Evolutionary conservation across 2,329 filamentous ascomycete species (phyloP).

Genomic region (Coniochaeta hoffmannii): DNA sequence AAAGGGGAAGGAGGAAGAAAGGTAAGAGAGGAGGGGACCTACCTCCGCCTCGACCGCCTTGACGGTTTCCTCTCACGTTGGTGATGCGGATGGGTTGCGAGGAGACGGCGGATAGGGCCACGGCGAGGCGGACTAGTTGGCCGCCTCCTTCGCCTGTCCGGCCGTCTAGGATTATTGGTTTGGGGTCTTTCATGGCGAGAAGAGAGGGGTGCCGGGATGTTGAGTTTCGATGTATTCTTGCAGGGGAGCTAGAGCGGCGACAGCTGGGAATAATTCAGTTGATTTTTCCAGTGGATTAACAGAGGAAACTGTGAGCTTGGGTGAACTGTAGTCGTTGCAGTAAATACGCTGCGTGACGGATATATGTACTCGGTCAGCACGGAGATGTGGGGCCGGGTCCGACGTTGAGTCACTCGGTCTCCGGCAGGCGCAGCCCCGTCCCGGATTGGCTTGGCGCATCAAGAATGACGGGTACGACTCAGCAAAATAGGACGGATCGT

Average conservation of each 20-base stretch:
- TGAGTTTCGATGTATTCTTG: too few relatives aligned
- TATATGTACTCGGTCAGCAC: not conserved
- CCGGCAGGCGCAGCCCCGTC: not conserved
- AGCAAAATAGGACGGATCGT: too few relatives aligned
- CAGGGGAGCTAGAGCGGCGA: too few relatives aligned
- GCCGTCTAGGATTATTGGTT: conserved; percentile 44
- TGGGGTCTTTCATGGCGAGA: conserved; percentile 13
- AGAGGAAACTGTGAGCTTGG: not conserved
- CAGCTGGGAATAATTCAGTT: too few relatives aligned
- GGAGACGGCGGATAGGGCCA: conserved; percentile 48
- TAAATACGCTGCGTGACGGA: not conserved
- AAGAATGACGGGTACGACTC: not conserved
- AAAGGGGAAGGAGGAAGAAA: not conserved
- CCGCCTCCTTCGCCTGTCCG: conserved; percentile 54
- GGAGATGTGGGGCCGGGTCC: not conserved
- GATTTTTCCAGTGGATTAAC: not conserved
- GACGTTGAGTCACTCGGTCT: conserved; percentile 2
- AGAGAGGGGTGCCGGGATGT: not conserved
- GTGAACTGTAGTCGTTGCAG: too few relatives aligned
- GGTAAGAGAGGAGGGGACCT: not conserved
- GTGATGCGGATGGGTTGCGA: conserved; percentile 44
- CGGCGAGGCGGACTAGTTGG: conserved; percentile 50
- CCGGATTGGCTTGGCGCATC: not conserved
- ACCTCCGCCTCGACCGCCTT: conserved; percentile 24
- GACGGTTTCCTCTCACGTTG: conserved; percentile 48